Evolutionary conservation across 1,284 basidiomycete genomes (phyloP), one percentile per base, ranked within the genome.

Genomic region (Taiwanofungus camphoratus): DNA sequence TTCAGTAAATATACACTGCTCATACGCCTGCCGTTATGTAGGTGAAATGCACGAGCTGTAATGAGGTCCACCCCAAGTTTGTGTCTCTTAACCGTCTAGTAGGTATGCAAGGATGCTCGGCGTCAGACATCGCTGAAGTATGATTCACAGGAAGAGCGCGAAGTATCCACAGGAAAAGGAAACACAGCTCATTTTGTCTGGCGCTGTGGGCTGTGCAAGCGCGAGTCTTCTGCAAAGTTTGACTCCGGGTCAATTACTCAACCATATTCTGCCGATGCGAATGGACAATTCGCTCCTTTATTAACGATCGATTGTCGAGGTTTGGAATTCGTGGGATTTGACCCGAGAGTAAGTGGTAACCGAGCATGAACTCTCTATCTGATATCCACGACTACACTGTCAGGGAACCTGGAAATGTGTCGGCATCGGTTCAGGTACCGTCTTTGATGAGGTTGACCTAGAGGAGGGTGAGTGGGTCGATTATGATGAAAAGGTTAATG

Each of bases 41-140:
- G 85, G 84, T 90, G n/a, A 75, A 79, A 64, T 90, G 87, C 60
- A 87, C 69, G 23, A 84, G 77, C 58, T 90, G 87, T 57, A 71
- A 84, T 45, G 86, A 88, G 63, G 61, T 64, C 1, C 87, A 90
- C 53, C 76, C 79, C 1, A 89, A 86, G 52, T 51, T 71, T 38
- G 77, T 90, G 2, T 64, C 80, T 23, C 54, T 90, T 50, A 89
- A 89, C 53, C 79, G 80, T 36, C 49, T 65, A 43, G 86, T 87
- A 60, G 69, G 52, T 42, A 16, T 21, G 16, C 43, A 5, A n/a
- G 39, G 16, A n/a, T 22, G 23, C 15, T 3, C 7, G 11, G 27
- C 36, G 26, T 27, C 30, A 26, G n/a, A 24, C 16, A 13, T 9
- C 4, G 12, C 20, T 27, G 27, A 26, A 36, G 35, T 22, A 16